Evolutionary conservation across 495 filamentous ascomycete species (phyloP).

Genomic region (Parmelia sp.): DNA sequence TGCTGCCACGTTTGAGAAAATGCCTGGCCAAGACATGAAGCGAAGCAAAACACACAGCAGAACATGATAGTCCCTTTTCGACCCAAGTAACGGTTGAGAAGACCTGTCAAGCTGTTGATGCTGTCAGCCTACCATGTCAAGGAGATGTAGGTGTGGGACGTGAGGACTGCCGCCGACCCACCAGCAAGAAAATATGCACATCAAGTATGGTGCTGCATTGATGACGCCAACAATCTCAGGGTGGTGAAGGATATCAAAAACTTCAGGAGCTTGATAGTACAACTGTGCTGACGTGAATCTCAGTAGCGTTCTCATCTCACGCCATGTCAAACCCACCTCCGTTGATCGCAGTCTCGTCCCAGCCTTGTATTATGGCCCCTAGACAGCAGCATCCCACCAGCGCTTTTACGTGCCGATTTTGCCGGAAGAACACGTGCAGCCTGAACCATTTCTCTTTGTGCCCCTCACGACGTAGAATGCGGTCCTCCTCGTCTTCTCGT

Average conservation of each 20-base stretch:
- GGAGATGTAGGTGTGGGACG: too few relatives aligned
- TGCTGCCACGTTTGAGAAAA: background rate
- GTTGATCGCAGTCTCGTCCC: background rate
- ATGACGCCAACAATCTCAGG: background rate
- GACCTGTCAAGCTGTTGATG: background rate
- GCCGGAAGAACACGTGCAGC: background rate
- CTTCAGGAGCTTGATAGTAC: background rate
- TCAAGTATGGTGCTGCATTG: background rate
- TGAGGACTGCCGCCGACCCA: background rate
- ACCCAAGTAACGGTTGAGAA: background rate
- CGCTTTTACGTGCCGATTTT: background rate
- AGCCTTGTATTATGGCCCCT: background rate
- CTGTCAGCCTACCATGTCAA: too few relatives aligned
- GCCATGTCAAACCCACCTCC: too few relatives aligned
- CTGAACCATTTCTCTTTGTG: too few relatives aligned
- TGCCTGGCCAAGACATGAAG: background rate
- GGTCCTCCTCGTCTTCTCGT: too few relatives aligned
- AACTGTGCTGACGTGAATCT: background rate
- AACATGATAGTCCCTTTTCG: background rate
- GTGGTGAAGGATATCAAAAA: background rate
- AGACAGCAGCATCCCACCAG: background rate
- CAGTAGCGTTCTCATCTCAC: too few relatives aligned
- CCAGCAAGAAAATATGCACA: background rate
- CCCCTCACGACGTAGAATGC: too few relatives aligned
- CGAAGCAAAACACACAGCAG: background rate